Evolutionary conservation across 2,329 filamentous ascomycete genomes (phyloP).

Genomic region (Pleurostoma richardsiae): DNA sequence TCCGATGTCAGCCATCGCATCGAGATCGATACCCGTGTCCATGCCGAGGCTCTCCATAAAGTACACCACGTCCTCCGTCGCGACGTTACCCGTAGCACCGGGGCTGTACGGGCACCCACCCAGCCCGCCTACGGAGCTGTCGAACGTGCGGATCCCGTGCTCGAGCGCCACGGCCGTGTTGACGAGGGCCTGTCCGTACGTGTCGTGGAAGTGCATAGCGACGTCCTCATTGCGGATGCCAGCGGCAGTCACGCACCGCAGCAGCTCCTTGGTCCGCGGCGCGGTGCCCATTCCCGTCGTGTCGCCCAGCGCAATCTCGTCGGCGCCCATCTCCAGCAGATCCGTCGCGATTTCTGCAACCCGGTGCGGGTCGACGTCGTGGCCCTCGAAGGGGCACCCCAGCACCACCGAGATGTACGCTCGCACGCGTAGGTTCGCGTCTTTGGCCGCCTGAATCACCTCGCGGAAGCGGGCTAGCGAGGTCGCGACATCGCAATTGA

Average conservation of each 20-base stretch:
- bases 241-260: slow-evolving; percentile 60
- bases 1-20: slow-evolving; percentile 63
- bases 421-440: slow-evolving; percentile 60
- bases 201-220: slow-evolving; percentile 85
- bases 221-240: slow-evolving; percentile 66
- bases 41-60: slow-evolving; percentile 70
- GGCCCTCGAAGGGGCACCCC: slow-evolving; percentile 71
- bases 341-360: slow-evolving; percentile 63
- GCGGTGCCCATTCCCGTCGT: slow-evolving; percentile 88
- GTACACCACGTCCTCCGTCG: slow-evolving; percentile 80
- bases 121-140: slow-evolving; percentile 73
- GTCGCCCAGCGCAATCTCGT: slow-evolving; percentile 86
- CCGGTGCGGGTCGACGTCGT: slow-evolving; percentile 56
- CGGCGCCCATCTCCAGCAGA: slow-evolving; percentile 79
- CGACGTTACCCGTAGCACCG: slow-evolving; percentile 81
- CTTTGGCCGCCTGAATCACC: slow-evolving; percentile 65
- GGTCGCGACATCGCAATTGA: slow-evolving; percentile 73
- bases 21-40: slow-evolving; percentile 67
- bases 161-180: slow-evolving; percentile 75
- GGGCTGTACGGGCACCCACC: slow-evolving; percentile 84
- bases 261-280: slow-evolving; percentile 59
- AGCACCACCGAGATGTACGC: slow-evolving; percentile 79
- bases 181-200: slow-evolving; percentile 79
- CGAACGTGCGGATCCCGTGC: slow-evolving; percentile 73
- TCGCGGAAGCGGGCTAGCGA: slow-evolving; percentile 66